A percentile compares a stretch with the other conserved stretches of the same genome.
Evolutionary conservation across 257 asterid genomes (phyloP).

Genomic region (Penstemon davidsonii): DNA sequence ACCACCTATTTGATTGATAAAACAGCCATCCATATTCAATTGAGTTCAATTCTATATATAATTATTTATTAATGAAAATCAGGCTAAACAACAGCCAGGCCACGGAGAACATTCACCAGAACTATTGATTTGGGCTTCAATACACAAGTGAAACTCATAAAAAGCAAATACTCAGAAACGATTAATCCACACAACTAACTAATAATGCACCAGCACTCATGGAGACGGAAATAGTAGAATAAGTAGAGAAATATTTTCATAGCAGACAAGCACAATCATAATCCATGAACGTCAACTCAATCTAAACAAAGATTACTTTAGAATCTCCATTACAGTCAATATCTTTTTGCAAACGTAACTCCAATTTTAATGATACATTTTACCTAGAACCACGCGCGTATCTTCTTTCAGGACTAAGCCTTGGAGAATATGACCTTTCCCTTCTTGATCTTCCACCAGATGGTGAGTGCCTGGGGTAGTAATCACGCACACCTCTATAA

Average conservation of each 20-base stretch:
- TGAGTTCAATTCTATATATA: too few species aligned
- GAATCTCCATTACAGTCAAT: not conserved
- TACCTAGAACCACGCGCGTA: slow-evolving; percentile 37
- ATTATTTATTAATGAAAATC: too few species aligned
- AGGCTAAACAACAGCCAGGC: too few species aligned
- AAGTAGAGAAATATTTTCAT: not conserved
- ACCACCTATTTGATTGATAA: too few species aligned
- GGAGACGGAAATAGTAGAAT: not conserved
- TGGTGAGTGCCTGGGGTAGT: slow-evolving; percentile 77
- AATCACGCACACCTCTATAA: slow-evolving; percentile 55
- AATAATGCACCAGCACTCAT: not conserved
- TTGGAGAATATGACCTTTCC: slow-evolving; percentile 81
- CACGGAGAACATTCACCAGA: too few species aligned
- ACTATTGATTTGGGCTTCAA: too few species aligned
- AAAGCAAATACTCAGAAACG: not conserved
- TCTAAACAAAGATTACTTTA: not conserved
- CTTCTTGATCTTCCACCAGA: slow-evolving; percentile 79
- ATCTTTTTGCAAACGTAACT: not conserved
- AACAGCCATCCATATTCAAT: too few species aligned
- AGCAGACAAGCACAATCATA: not conserved
- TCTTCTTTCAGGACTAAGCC: slow-evolving; percentile 53
- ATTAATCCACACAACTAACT: not conserved
- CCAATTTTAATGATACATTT: not conserved
- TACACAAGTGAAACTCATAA: too few species aligned
- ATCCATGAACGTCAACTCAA: not conserved